phyloP scores from a whole-genome alignment of 169 alveolate genomes.

The Cryptosporidium ryanae region DNA sequence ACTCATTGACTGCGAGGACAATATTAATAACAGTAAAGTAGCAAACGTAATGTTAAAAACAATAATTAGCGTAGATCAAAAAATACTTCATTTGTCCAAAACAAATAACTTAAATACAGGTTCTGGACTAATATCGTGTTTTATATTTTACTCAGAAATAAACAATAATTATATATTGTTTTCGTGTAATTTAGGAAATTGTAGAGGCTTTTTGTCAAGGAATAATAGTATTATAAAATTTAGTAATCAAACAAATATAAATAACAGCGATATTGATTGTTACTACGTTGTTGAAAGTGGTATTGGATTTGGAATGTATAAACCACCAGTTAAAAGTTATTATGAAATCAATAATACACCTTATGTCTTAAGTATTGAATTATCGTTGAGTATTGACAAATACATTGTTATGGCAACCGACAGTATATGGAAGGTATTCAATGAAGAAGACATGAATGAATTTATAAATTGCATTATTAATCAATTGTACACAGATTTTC shows the following conservation, averaged over 20 bases:
- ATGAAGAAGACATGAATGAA: slow-evolving; percentile 36
- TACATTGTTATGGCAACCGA: slow-evolving; percentile 45
- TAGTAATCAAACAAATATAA: slow-evolving; percentile 1
- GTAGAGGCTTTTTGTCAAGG: slow-evolving; percentile 51
- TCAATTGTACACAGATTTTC: slow-evolving; percentile 3
- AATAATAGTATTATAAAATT: slow-evolving; percentile 22
- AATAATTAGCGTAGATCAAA: slow-evolving; percentile 14
- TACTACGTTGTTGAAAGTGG: slow-evolving; percentile 1
- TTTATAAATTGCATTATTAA: slow-evolving; percentile 17
- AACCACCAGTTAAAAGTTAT: slow-evolving; percentile 41
- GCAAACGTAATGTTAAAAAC: slow-evolving; percentile 51
- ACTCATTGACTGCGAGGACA: background rate
- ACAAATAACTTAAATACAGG: slow-evolving; percentile 28
- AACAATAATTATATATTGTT: slow-evolving; percentile 15
- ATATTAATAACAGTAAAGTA: background rate
- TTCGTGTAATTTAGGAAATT: slow-evolving; percentile 49
- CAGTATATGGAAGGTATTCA: slow-evolving; percentile 62
- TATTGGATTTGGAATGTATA: slow-evolving; percentile 56
- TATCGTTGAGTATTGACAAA: slow-evolving; percentile 1
- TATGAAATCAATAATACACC: slow-evolving; percentile 43
- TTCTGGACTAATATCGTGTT: slow-evolving; percentile 33
- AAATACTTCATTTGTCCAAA: slow-evolving; percentile 2
- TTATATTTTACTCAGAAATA: slow-evolving; percentile 15
- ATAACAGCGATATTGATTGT: background rate
- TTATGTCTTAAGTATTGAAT: slow-evolving; percentile 61